Evolutionary conservation across 2,329 filamentous ascomycete genomes (phyloP), one percentile per base, ranked within the genome.

Genomic region (Penicillium capsulatum): DNA sequence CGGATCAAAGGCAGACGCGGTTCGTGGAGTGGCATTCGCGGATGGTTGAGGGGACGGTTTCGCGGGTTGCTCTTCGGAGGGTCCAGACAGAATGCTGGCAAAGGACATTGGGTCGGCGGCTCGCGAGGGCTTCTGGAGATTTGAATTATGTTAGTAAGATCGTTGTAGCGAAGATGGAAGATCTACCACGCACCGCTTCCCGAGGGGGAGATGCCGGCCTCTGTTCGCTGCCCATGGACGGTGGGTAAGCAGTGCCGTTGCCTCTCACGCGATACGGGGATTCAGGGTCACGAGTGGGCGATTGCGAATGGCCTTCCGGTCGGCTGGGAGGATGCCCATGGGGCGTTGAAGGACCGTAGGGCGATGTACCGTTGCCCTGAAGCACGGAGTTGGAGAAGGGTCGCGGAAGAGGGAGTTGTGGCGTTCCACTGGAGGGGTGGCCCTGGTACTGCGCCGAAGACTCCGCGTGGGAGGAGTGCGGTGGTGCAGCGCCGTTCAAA

Each of bases 41-140:
- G 13, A 57, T 14, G 68, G 57, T 2, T 69, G 69, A 20, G 73
- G 71, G 30, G 69, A 71, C 9, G 68, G 61, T 50, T 70, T 75
- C 6, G 74, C 70, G 27, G 63, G 54, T 48, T 58, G 65, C 11
- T 79, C 74, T 37, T 84, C 81, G 40, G 88, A 83, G 39, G 85
- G 76, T 51, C 80, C 89, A 3, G 88, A 91, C 30, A 97, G 81
- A 44, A 97, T 94, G 61, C 90, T 96, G 51, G 88, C 92, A 59
- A 97, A 92, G 4, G 90, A 92, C 90, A 96, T 96, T 37, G 90
- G 85, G 61, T 94, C 86, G 42, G 84, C 83, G 28, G 83, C 75
- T 62, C 89, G 81, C 52, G 79, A 81, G 1, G 84, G 79, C 34
- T 84, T 84, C 78, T 89, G 4, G 5, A 28, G 13, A 28, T 11